Percentiles rank a stretch among this genome's conserved stretches.
These are phyloP conservation scores for Ephemerocybe angulata DNA, from an alignment of 768 basidiomycete species.

Conservation along the genomic window DNA sequence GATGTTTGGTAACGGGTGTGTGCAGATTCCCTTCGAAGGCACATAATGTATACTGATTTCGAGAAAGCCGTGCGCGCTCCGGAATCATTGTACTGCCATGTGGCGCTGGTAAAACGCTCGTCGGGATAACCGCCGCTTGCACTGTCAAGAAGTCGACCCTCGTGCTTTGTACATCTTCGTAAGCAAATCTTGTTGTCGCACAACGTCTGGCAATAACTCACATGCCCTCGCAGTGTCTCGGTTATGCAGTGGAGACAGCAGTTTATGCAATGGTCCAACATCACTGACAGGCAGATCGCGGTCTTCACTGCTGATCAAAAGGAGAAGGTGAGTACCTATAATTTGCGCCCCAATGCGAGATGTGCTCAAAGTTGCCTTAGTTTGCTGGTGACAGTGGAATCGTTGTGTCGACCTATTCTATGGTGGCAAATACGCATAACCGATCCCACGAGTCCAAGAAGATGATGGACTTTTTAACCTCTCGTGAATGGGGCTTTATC, in stretches of 20 bases:
- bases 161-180: slow-evolving; percentile 97
- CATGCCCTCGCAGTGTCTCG: slow-evolving; percentile 65
- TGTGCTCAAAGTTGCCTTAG: slow-evolving; percentile 36
- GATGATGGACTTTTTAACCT: slow-evolving; percentile 99
- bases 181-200: slow-evolving; percentile 31
- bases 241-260: slow-evolving; percentile 99
- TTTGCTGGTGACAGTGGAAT: slow-evolving; percentile 97
- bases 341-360: neutral
- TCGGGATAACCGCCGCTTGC: slow-evolving; percentile 99
- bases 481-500: slow-evolving; percentile 99
- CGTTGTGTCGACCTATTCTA: slow-evolving; percentile 97
- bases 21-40: slow-evolving; percentile 3
- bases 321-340: slow-evolving; percentile 65
- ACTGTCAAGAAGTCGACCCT: slow-evolving; percentile 99
- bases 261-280: slow-evolving; percentile 98
- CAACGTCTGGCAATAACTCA: slow-evolving; percentile 9
- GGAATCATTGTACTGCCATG: slow-evolving; percentile 98
- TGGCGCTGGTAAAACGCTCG: slow-evolving; percentile 97
- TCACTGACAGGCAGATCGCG: slow-evolving; percentile 93
- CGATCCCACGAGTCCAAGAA: slow-evolving; percentile 99
- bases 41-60: neutral
- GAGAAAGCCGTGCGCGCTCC: slow-evolving; percentile 82
- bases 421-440: slow-evolving; percentile 98
- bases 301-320: slow-evolving; percentile 98
- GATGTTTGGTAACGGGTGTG: slow-evolving; percentile 99